Base-by-base conservation (phyloP, 2,329 filamentous ascomycete genomes). In the Didymella pinodella region DNA sequence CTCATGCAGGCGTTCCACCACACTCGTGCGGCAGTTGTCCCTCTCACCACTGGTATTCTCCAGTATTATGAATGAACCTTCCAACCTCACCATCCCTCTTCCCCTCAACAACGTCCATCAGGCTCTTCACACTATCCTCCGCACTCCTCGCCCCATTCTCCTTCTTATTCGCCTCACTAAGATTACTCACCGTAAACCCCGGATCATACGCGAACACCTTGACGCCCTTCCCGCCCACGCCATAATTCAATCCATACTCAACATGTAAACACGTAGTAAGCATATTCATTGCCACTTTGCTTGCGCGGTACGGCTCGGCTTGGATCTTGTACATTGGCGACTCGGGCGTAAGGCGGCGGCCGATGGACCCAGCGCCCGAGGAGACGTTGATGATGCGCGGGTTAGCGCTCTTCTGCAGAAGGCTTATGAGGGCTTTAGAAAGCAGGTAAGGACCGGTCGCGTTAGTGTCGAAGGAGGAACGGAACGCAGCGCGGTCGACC, bases 271-370 rank as follows among this genome's bases (percentile, higher is more conserved):
- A 73, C 11, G 71, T 68, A 8, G 67, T 71, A 12, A 79, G 54
- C 77, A 80, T 79, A 38, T 78, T 78, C 61, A 78, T 54, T 1
- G 78, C 78, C 4, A 75, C 69, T 59, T 80, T 80, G 28, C 70
- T 75, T 0, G 73, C 69, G 4, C 74, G 70, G 49, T 80, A 80
- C 20, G 69, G 70, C 5, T 71, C 62, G 2, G 54, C 55, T 22
- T 66, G 54, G 2, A 69, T 58, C 20, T 71, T 71, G 57, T 76
- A 75, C 51, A 69, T 68, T 1, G 65, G 59, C 1, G 63, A 67
- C 12, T 63, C 64, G 1, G 69, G 46, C 29, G 72, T 70, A 0
- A 77, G 62, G 0, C 73, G 65, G 0, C 65, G 61, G 0, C 56
- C 67, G 7, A 79, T 75, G 4, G 72, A 76, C 6, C 77, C 77